Base-by-base conservation (phyloP, 441 rosid genomes). In the Cnidoscolus chayamansa region DNA sequence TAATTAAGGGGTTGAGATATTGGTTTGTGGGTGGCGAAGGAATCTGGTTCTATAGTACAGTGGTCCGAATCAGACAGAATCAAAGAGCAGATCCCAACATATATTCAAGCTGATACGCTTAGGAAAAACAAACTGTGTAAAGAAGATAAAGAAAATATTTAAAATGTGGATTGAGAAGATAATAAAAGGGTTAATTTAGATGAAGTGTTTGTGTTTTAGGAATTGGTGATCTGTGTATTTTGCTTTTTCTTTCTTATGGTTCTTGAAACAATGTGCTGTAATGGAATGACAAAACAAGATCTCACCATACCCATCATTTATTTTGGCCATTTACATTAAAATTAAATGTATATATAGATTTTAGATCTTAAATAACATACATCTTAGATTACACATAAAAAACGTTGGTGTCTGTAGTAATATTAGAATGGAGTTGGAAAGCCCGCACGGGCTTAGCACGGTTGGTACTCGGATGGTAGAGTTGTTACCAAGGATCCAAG, bases 21-120 rank as follows among this genome's bases (percentile, higher is more conserved):
- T 69, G 1, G 73, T 25, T 25, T 25, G 25, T 25, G 25, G 25
- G 25, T 25, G 25, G 25, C 25, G 25, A 25, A 25, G 25, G 25
- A 25, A 25, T 25, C 25, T 25, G 25, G 25, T 25, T 25, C 25
- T 25, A 25, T 25, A 25, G 25, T 25, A 25, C 25, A 25, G 8
- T 62, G 75, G 67, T 78, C 74, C 80, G 47, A 65, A 78, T 65
- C 86, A 16, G 81, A 75, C 80, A 78, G 78, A 73, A 80, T 83
- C 84, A 66, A 65, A 60, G 57, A 64, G 67, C 79, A 74, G 79
- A 74, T 78, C 80, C 78, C 82, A 47, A 80, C 40, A 73, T 68
- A 80, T 73, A 75, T 72, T 54, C 8, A 65, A 40, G 47, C 15
- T 31, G 74, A 79, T 72, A 64, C 74, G 74, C 43, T 13, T 51